Evolutionary conservation across 805 yeast species (phyloP), one percentile per base, ranked within the genome.

Genomic region (Teunomyces kruisii): DNA sequence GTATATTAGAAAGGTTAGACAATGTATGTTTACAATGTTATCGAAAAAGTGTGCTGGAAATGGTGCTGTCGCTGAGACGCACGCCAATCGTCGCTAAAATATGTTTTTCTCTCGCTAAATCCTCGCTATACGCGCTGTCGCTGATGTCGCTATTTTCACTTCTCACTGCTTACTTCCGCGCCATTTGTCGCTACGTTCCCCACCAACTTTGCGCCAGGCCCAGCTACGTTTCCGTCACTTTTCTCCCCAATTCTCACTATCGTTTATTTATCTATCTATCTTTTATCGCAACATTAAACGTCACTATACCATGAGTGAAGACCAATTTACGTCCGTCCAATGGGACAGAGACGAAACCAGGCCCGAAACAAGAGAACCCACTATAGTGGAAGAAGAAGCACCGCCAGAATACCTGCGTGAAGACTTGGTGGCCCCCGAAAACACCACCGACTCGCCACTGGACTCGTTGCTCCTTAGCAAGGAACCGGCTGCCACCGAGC

Each of bases 301-400:
- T 6, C 28, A 26, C 12, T 8, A 19, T 9, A 15, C 44, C 36
- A 63, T 62, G 66, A 54, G 55, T 37, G 76, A 72, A 41, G 82
- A 78, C 51, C 78, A 78, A 51, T 79, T 79, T 56, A 76, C 81
- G 1, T 79, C 83, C 24, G 76, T 79, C 40, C 80, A 74, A 53
- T 79, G 80, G 81, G 83, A 79, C 53, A 66, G 79, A 47, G 79
- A 67, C 24, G 79, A 72, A 14, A 55, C 44, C 46, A 45, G 29
- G 36, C 37, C 10, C 42, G 35, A 15, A 32, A 44, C 16, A 35
- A 44, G 39, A 42, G 50, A 16, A 31, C 19, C 19, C 8, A 31
- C 17, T 29, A 51, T 47, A 24, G 46, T 28, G 9, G 57, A 52
- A 30, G 63, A 54, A 17, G 53, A 52, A 3, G 40, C 26, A 8